phyloP scores from a whole-genome alignment of 306 rosid species.

The Medicago lupulina region DNA sequence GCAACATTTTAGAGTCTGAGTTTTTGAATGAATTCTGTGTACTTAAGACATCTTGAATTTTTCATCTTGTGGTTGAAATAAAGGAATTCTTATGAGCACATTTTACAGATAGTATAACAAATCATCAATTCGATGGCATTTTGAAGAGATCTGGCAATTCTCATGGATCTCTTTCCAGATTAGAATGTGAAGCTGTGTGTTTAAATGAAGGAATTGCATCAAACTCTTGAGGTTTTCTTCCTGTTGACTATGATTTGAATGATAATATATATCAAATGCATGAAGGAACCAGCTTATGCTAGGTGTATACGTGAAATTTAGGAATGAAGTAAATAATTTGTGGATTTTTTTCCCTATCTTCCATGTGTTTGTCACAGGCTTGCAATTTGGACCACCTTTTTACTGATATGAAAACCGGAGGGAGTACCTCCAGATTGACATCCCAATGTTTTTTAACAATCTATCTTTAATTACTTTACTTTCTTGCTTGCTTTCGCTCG shows the following conservation, averaged over 20 bases:
- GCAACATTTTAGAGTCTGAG: background rate
- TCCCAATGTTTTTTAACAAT: background rate
- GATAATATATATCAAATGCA: background rate
- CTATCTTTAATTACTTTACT: background rate
- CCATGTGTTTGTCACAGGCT: background rate
- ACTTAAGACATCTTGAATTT: conserved; percentile 26
- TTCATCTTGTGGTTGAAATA: conserved; percentile 36
- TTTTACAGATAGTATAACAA: conserved; percentile 58
- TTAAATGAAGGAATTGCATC: conserved; percentile 30
- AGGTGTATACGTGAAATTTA: conserved; percentile 9
- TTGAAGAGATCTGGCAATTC: conserved; percentile 53
- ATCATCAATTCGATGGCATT: conserved; percentile 53
- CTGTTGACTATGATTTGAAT: conserved; percentile 6
- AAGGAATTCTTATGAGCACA: too few species aligned
- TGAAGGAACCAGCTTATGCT: background rate
- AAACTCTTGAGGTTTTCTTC: conserved; percentile 56
- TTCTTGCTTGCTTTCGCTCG: background rate
- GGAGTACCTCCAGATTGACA: background rate
- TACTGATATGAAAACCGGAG: too few species aligned
- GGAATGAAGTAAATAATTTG: background rate
- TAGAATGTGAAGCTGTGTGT: conserved; percentile 25
- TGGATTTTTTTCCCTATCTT: background rate
- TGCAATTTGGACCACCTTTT: background rate
- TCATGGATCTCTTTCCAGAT: conserved; percentile 51
- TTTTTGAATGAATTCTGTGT: background rate